These are phyloP conservation scores for Aquilaria yunnanensis DNA, from an alignment of 345 rosid species.

Conservation along the genomic window DNA sequence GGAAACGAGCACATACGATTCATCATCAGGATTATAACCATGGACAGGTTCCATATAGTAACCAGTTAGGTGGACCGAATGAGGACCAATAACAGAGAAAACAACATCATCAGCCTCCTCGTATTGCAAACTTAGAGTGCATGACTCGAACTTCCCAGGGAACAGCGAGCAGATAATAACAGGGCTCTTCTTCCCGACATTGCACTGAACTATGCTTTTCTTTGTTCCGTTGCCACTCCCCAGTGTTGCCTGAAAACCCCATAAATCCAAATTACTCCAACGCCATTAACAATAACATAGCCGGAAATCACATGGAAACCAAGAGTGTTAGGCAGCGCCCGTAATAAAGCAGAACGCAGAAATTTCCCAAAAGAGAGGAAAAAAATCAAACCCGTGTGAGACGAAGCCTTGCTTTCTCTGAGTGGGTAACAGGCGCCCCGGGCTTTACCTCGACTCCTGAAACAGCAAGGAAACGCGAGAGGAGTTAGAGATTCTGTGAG, in stretches of 20 bases:
- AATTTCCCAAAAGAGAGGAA: neutral
- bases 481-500: neutral
- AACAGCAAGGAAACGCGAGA: neutral
- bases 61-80: conserved; percentile 65
- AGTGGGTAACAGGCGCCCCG: conserved; percentile 46
- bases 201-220: conserved; percentile 61
- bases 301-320: neutral
- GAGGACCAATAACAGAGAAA: conserved; percentile 69
- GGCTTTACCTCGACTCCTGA: conserved; percentile 70
- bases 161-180: conserved; percentile 52
- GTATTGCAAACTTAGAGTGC: conserved; percentile 61
- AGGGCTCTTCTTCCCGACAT: conserved; percentile 56
- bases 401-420: conserved; percentile 47
- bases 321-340: neutral
- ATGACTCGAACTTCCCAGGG: conserved; percentile 45
- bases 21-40: conserved; percentile 23
- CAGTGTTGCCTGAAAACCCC: conserved; percentile 49
- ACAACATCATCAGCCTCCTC: conserved; percentile 65
- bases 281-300: neutral
- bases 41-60: conserved; percentile 30
- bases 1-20: conserved; percentile 48
- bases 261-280: neutral
- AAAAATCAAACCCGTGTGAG: conserved; percentile 47
- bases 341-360: neutral
- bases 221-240: conserved; percentile 34